Base-by-base conservation (phyloP, 768 basidiomycete species). In the Termitomyces sp. region DNA sequence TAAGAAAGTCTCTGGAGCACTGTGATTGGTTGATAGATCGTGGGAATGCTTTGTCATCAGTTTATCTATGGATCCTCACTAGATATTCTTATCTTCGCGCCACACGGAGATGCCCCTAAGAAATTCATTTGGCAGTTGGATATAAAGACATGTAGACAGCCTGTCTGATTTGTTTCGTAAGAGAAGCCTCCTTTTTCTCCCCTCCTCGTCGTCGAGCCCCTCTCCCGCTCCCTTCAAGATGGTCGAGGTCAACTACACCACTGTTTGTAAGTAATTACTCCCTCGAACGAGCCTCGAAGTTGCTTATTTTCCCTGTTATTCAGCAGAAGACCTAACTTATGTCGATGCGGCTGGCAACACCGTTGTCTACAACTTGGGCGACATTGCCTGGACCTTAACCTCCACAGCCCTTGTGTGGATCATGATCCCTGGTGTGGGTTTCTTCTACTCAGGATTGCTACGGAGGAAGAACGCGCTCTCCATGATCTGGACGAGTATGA, bases 401-500 rank as follows among this genome's bases (percentile, higher is more conserved):
- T 84, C 85, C 27, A 93, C 84, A 18, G 94, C 92, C 27, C 79
- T 94, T 60, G 92, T 93, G 36, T 93, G 82, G 80, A 77, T 92
- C 61, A 92, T 93, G 90, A 83, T 91, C 68, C 89, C 88, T 10
- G 89, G 89, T 48, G 86, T 95, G 47, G 91, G 92, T 46, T 91
- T 83, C 73, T 93, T 92, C 75, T 97, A 96, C 72, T 90, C 93
- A 14, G 96, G 93, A 62, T 82, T 99, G 33, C 81, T 97, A 33
- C 77, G 96, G 49, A 78, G 96, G 59, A 98, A 98, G 74, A 97
- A 97, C 65, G 96, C 96, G 0, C 79, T 98, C 20, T 89, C 87
- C 40, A 91, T 95, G 86, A 89, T 96, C 18, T 94, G 85, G 70
- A 81, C 89, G 18, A 85, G 84, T 55, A 86, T 94, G 81, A 81